Conservation (phyloP, 2,329 filamentous ascomycete genomes). For the Sordariomycetes sp. region DNA sequence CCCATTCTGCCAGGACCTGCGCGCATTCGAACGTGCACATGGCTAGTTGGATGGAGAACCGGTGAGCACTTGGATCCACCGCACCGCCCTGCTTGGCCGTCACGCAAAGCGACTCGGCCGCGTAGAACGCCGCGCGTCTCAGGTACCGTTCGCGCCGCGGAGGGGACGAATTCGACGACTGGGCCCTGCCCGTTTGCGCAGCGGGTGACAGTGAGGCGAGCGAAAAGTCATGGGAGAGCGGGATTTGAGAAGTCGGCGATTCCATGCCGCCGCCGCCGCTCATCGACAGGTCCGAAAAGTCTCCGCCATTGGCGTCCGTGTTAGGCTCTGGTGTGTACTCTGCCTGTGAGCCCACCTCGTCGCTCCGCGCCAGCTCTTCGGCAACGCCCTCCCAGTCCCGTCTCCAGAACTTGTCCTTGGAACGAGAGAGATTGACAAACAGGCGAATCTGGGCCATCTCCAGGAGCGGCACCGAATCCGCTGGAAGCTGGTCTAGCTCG, state of each 20-base stretch:
- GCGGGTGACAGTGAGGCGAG: slow-evolving; percentile 17
- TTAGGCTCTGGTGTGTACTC: slow-evolving; percentile 45
- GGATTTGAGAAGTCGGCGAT: slow-evolving; percentile 34
- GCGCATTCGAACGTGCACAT: slow-evolving; percentile 91
- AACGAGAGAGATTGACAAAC: slow-evolving; percentile 83
- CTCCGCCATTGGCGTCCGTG: slow-evolving; percentile 25
- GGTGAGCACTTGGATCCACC: slow-evolving; percentile 70
- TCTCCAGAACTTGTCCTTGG: slow-evolving; percentile 90
- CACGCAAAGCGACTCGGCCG: slow-evolving; percentile 81
- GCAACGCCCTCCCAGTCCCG: slow-evolving; percentile 88
- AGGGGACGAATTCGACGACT: slow-evolving; percentile 27
- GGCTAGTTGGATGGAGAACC: slow-evolving; percentile 76
- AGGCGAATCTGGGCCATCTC: slow-evolving; percentile 87
- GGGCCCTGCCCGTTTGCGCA: slow-evolving; percentile 6
- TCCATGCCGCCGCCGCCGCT: slow-evolving; percentile 33
- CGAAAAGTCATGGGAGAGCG: slow-evolving; percentile 32
- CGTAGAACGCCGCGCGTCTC: slow-evolving; percentile 89
- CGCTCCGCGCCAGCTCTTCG: slow-evolving; percentile 67
- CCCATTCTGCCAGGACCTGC: slow-evolving; percentile 89
- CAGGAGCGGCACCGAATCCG: slow-evolving; percentile 80
- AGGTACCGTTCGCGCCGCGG: slow-evolving; percentile 76
- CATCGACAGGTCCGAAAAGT: slow-evolving; percentile 32
- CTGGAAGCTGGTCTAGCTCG: slow-evolving; percentile 46
- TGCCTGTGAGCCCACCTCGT: slow-evolving; percentile 61
- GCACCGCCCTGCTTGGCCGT: slow-evolving; percentile 76